phyloP scores from a whole-genome alignment of 2,329 filamentous ascomycete species.

The Cryphonectria nitschkei region DNA sequence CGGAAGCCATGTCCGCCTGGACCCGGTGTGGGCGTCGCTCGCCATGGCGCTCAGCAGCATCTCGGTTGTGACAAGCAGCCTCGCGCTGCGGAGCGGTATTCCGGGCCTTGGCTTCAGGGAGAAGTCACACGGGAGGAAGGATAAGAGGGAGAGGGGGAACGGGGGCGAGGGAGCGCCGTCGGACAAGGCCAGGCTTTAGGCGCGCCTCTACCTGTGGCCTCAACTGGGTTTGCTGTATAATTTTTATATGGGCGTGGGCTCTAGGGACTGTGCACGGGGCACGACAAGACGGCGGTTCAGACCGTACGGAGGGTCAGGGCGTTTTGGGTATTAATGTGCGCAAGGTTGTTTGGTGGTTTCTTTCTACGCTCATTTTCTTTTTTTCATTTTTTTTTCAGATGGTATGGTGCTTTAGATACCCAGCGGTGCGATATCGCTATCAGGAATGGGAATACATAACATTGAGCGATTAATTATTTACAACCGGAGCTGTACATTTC shows the following conservation, averaged over 20 bases:
- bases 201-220: not conserved
- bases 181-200: not conserved
- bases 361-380: not conserved
- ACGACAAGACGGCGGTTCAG: not conserved
- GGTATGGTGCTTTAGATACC: not conserved
- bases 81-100: constrained; percentile 64
- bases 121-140: constrained; percentile 25
- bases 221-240: not conserved
- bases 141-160: not conserved
- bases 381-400: not conserved
- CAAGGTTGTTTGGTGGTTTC: not conserved
- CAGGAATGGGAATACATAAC: not conserved
- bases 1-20: constrained; percentile 64
- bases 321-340: not conserved
- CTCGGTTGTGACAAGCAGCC: constrained; percentile 82
- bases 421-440: not conserved
- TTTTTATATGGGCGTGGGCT: not conserved
- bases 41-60: constrained; percentile 94
- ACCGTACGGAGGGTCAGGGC: not conserved
- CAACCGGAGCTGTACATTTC: not conserved
- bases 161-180: too few relatives aligned
- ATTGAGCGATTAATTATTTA: not conserved
- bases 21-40: constrained; percentile 84
- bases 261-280: not conserved
- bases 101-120: constrained; percentile 50